Evolutionary conservation across 805 yeast species (phyloP).

Genomic region (Wickerhamomyces chambardii): DNA sequence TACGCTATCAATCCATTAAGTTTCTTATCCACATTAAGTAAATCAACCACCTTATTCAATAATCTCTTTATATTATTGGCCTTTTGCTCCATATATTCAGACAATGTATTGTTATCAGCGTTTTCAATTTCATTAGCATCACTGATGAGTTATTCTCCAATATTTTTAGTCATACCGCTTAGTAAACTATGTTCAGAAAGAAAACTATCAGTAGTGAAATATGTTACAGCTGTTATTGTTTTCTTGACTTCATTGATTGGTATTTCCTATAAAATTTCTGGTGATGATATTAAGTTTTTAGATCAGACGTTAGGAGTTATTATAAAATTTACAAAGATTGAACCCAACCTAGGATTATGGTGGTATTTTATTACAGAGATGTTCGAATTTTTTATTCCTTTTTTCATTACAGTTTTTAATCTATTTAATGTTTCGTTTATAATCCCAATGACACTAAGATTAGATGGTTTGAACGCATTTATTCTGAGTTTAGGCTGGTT

Average conservation of each 20-base stretch:
- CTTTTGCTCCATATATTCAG: conserved; percentile 32
- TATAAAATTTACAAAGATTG: conserved; percentile 55
- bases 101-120: conserved; percentile 34
- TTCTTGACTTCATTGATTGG: conserved; percentile 20
- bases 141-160: conserved; percentile 55
- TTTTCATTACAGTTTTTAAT: conserved; percentile 80
- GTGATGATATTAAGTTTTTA: conserved; percentile 35
- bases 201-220: conserved; percentile 12
- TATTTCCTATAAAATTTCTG: conserved; percentile 29
- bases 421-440: conserved; percentile 58
- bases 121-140: conserved; percentile 51
- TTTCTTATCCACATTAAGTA: conserved; percentile 58
- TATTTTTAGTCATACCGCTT: conserved; percentile 54
- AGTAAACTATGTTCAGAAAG: conserved; percentile 17
- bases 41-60: conserved; percentile 56
- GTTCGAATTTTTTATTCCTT: conserved; percentile 81
- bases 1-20: conserved; percentile 78
- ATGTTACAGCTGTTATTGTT: conserved; percentile 18
- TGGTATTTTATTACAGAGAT: conserved; percentile 97
- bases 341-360: conserved; percentile 95
- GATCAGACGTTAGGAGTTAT: conserved; percentile 46
- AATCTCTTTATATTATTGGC: conserved; percentile 45
- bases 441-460: conserved; percentile 67
- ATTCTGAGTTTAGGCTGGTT: conserved; percentile 40
- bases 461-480: conserved; percentile 57